phyloP scores from a whole-genome alignment of 106 monocot genomes.

The Iris macrosiphon region DNA sequence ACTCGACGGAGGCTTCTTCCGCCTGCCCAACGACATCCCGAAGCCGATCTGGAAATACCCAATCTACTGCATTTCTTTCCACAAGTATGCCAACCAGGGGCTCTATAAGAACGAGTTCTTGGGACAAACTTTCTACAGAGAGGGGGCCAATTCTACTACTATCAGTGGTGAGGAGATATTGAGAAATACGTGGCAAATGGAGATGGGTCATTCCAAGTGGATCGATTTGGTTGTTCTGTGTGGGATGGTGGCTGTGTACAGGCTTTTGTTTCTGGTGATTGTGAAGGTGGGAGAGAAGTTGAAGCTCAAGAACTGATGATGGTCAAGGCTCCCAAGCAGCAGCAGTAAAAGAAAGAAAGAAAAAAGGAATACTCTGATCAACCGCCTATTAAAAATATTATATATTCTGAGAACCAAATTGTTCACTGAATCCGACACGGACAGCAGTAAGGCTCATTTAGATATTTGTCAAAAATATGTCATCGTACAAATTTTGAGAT shows the following conservation, averaged over 20 bases:
- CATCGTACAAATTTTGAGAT: no score
- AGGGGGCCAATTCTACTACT: slow-evolving; percentile 3
- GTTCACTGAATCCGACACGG: no score
- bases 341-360: no score
- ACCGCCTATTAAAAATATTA: no score
- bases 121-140: slow-evolving; percentile 53
- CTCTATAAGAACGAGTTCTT: slow-evolving; percentile 82
- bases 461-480: no score
- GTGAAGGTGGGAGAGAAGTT: slow-evolving; percentile 42
- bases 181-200: slow-evolving; percentile 35
- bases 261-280: slow-evolving; percentile 45
- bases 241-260: slow-evolving; percentile 65
- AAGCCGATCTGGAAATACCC: slow-evolving; percentile 66
- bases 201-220: slow-evolving; percentile 68
- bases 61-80: slow-evolving; percentile 65
- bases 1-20: slow-evolving; percentile 70
- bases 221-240: slow-evolving; percentile 46
- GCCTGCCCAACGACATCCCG: slow-evolving; percentile 54
- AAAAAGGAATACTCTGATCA: no score
- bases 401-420: no score
- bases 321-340: no score
- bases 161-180: slow-evolving; percentile 42
- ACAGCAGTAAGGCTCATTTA: no score
- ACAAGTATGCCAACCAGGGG: slow-evolving; percentile 64
- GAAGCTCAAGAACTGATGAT: background rate